Percentiles rank a stretch among this genome's conserved stretches.
Conservation (phyloP, 2,329 filamentous ascomycete genomes). For the Curvularia sp. region DNA sequence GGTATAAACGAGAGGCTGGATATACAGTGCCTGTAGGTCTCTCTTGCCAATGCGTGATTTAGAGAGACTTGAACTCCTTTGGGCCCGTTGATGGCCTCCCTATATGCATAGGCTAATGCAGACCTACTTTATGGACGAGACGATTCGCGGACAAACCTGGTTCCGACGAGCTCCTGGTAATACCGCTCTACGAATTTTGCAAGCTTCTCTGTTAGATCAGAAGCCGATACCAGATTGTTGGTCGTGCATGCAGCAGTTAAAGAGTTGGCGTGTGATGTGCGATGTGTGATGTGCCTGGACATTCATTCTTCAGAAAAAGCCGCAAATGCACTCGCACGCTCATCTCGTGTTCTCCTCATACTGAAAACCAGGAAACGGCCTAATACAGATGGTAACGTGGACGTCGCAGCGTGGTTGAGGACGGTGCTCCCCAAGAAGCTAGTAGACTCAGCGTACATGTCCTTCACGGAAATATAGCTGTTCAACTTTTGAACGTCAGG, state of each 20-base stretch:
- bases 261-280: slow-evolving; percentile 8
- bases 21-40: slow-evolving; percentile 13
- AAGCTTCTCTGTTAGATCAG: neutral
- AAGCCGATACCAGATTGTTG: slow-evolving; percentile 5
- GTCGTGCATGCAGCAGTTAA: neutral
- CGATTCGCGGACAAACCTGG: slow-evolving; percentile 12
- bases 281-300: slow-evolving; percentile 7
- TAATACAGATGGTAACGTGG: slow-evolving; percentile 11
- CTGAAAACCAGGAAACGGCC: slow-evolving; percentile 9
- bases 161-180: slow-evolving; percentile 9
- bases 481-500: neutral
- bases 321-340: slow-evolving; percentile 13
- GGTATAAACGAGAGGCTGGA: slow-evolving; percentile 18
- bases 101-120: slow-evolving; percentile 12
- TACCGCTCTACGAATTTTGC: neutral
- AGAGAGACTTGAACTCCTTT: slow-evolving; percentile 11
- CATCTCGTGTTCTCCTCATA: slow-evolving; percentile 8
- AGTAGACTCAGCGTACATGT: neutral
- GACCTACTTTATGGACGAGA: slow-evolving; percentile 12
- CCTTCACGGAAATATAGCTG: neutral
- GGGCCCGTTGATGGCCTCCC: slow-evolving; percentile 10
- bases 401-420: slow-evolving; percentile 8
- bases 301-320: slow-evolving; percentile 1
- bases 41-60: slow-evolving; percentile 14
- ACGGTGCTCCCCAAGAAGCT: neutral